Base-by-base conservation (phyloP, 148 eudicot genomes). In the Vaccinium vitisidaea region DNA sequence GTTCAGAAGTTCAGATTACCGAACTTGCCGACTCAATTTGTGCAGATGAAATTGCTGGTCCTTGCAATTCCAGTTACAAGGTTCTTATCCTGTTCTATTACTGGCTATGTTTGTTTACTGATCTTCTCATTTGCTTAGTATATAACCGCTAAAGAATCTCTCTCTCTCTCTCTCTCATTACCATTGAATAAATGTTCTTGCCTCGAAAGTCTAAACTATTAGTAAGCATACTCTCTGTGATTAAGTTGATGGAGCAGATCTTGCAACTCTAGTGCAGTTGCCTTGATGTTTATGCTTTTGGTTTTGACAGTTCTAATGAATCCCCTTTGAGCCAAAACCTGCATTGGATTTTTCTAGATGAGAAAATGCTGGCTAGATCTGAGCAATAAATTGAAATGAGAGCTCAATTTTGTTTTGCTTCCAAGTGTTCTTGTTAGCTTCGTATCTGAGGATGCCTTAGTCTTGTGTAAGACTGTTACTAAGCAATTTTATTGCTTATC, bases 11-110 rank as follows among this genome's bases (percentile, higher is more conserved):
- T 83, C 91, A 96, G 13, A 63, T 97, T 58, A 25, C 86, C 23
- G 92, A 89, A 85, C 93, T 97, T 90, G 98, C 98, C 14, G 91
- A 93, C 77, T 89, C 93, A 82, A 94, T 97, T 87, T 92, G 94
- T 89, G 85, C 90, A 27, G 90, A 84, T 67, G 90, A 88, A 82
- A 85, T 86, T 79, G 91, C 84, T 70, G 90, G 88, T 85, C 65
- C 91, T 84, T 59, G 32, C 86, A 25, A 79, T 63, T 70, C 2
- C 54, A 84, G 56, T 46, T 63, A 83, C 55, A 89, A 94, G 98
- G 98, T 95, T 85, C 48, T 83, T 58, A 36, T 82, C 79, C 83
- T 83, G 15, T 56, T 79, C 70, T 15, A 14, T 46, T 13, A 48
- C 46, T 46, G 21, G 18, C 71, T 50, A 19, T 76, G n/a, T 58